phyloP scores from a whole-genome alignment of 768 basidiomycete genomes.

The Mycena venus region DNA sequence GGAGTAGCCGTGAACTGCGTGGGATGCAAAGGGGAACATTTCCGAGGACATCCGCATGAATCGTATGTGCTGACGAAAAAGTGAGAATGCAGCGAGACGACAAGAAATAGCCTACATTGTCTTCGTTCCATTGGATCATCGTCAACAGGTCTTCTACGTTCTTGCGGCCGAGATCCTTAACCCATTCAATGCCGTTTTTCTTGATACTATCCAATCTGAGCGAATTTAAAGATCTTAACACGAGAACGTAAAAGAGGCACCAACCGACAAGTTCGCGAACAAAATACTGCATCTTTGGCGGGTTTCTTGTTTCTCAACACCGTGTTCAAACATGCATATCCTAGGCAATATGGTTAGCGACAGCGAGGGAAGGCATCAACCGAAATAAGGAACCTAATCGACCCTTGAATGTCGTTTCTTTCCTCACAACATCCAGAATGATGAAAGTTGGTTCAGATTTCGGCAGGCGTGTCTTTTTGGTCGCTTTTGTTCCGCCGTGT shows the following conservation, averaged over 20 bases:
- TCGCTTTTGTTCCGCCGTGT: not conserved
- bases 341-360: conserved; percentile 42
- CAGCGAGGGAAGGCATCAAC: not conserved
- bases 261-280: conserved; percentile 76
- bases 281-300: conserved; percentile 75
- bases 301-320: conserved; percentile 82
- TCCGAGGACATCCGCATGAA: conserved; percentile 93
- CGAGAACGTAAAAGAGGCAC: too few species aligned
- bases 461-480: not conserved
- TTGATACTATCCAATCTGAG: conserved; percentile 79
- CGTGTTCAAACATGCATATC: conserved; percentile 90
- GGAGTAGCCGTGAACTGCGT: conserved; percentile 83
- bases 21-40: conserved; percentile 94
- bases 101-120: conserved; percentile 63
- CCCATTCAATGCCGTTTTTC: conserved; percentile 85
- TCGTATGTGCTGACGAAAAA: conserved; percentile 71
- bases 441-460: conserved; percentile 62
- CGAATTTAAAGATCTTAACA: too few species aligned
- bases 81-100: not conserved
- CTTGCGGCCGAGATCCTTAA: conserved; percentile 83
- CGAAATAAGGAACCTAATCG: conserved; percentile 57
- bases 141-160: conserved; percentile 80
- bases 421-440: conserved; percentile 80
- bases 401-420: conserved; percentile 79
- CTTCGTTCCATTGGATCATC: conserved; percentile 93